Percentiles rank a stretch among this genome's conserved stretches.
phyloP scores from a whole-genome alignment of 805 yeast genomes.

The Candida odintsovae region DNA sequence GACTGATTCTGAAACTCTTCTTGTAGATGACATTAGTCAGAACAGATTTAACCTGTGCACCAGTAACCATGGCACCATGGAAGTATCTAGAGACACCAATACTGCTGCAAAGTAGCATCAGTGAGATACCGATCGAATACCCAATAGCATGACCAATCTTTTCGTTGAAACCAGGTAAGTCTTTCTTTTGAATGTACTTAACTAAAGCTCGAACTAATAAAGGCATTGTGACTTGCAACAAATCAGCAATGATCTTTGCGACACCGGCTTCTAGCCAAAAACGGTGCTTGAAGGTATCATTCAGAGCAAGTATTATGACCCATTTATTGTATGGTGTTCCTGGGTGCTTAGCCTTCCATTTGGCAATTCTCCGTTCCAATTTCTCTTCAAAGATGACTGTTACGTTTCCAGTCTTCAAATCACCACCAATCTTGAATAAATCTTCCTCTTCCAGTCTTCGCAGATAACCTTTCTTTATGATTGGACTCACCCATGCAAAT shows the following conservation, averaged over 20 bases:
- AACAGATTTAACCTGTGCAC: conserved; percentile 66
- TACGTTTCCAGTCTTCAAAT: conserved; percentile 30
- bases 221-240: conserved; percentile 50
- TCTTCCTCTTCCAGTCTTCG: conserved; percentile 58
- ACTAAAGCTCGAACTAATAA: conserved; percentile 61
- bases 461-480: conserved; percentile 44
- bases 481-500: conserved; percentile 19
- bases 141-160: conserved; percentile 60
- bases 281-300: conserved; percentile 28
- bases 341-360: conserved; percentile 23
- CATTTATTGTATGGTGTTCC: conserved; percentile 17
- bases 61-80: conserved; percentile 54
- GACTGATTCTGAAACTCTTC: conserved; percentile 59
- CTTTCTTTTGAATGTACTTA: conserved; percentile 49
- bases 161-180: conserved; percentile 35
- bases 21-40: conserved; percentile 64
- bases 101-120: conserved; percentile 46
- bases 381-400: conserved; percentile 28
- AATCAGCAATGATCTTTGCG: conserved; percentile 26
- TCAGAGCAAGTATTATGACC: conserved; percentile 27
- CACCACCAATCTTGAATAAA: conserved; percentile 37
- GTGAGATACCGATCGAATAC: conserved; percentile 63
- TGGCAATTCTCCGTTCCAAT: conserved; percentile 24
- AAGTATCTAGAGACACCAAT: conserved; percentile 56
- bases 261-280: conserved; percentile 29